Evolutionary conservation across 2,329 filamentous ascomycete genomes (phyloP), one percentile per base, ranked within the genome.

Genomic region (Polychaeton citri): DNA sequence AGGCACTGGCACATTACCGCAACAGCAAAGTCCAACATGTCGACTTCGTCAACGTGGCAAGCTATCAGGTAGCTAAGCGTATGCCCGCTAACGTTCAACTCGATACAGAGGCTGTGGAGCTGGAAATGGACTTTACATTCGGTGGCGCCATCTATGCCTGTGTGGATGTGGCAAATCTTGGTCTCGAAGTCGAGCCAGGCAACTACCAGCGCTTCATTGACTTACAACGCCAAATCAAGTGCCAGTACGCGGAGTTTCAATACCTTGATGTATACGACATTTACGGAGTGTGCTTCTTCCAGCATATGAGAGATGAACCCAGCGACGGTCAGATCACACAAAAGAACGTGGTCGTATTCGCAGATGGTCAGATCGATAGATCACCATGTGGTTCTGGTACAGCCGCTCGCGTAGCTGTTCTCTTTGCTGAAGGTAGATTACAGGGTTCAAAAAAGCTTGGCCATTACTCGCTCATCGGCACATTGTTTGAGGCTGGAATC

Each of bases 311-410:
- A 28, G 32, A 37, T 15, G 24, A 28, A 12, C n/a, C n/a, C 3
- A 35, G 4, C 9, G 17, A 19, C 7, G 6, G 32, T 12, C 19
- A 36, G 3, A 39, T 42, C 6, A 26, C 13, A 2, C 41, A 43
- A 12, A 34, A 30, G 16, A 42, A 42, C 16, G 37, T 43, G 12
- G 33, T 38, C 13, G 38, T 45, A 2, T 39, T 67, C 40, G 63
- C 62, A 0, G 58, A 65, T 19, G 58, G 62, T 35, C 61, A 68
- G 40, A 59, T 70, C 30, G 66, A 72, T 45, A 57, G 64, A 15
- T 57, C 51, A 5, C 55, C 55, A 1, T 58, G 54, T n/a, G 52
- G 57, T 0, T 51, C 47, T 26, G 53, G 50, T 2, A 51, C 53
- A 10, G 46, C 48, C 15, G 53, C 56, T 10, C 39, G 54, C 18